Percentiles rank a stretch among this genome's conserved stretches.
Evolutionary conservation across 768 basidiomycete genomes (phyloP).

Genomic region (Leccinum rimulosum): DNA sequence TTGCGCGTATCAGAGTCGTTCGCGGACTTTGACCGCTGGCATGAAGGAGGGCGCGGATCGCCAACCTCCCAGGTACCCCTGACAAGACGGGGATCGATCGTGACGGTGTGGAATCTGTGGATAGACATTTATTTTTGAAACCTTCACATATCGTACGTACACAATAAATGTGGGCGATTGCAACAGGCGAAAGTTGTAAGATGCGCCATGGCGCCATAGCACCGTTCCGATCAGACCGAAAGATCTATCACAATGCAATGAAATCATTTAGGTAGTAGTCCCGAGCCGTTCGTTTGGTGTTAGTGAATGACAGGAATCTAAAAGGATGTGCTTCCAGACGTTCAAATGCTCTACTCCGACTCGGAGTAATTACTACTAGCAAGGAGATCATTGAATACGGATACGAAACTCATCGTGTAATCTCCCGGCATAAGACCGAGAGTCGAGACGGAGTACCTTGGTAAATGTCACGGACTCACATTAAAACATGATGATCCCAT

Average conservation of each 20-base stretch:
- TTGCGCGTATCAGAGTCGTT: not conserved
- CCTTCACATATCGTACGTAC: not conserved
- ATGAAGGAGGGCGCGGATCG: conserved; percentile 14
- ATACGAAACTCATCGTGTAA: too few relatives aligned
- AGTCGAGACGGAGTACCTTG: too few relatives aligned
- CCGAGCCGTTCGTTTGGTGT: not conserved
- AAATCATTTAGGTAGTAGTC: conserved; percentile 1
- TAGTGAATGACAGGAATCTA: not conserved
- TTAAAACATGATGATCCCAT: not conserved
- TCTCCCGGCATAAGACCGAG: too few relatives aligned
- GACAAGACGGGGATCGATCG: conserved; percentile 1
- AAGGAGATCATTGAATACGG: not conserved
- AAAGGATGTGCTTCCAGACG: not conserved
- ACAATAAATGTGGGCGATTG: not conserved
- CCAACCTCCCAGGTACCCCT: conserved; percentile 8
- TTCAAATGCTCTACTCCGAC: not conserved
- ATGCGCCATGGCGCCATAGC: not conserved
- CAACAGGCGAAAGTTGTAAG: not conserved
- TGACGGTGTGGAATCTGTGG: not conserved
- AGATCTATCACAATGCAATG: not conserved
- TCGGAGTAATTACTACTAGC: not conserved
- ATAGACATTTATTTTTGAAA: not conserved
- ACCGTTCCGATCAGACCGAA: conserved; percentile 1
- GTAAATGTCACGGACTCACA: too few relatives aligned
- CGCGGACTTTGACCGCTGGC: conserved; percentile 6